phyloP scores from a whole-genome alignment of 164 flowering plant species.

The Cinnamomum chago region DNA sequence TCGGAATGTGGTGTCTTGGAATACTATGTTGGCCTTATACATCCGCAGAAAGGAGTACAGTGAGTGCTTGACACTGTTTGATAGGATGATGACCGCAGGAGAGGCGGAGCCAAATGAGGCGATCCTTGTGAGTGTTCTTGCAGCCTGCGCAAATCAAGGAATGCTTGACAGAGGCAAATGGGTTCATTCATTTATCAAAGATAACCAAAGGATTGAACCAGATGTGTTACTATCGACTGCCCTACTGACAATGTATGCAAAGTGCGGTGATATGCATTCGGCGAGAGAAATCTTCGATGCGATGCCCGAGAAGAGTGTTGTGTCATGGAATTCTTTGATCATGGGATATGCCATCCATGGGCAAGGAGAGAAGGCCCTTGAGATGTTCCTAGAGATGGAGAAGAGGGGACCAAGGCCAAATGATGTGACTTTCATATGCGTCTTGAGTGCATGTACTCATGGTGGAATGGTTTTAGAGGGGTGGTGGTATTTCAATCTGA shows the following conservation, averaged over 20 bases:
- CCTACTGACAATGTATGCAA: conserved; percentile 66
- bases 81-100: conserved; percentile 37
- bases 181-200: conserved; percentile 48
- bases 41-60: conserved; percentile 34
- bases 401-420: conserved; percentile 46
- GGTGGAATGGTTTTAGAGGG: conserved; percentile 67
- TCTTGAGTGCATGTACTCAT: conserved; percentile 59
- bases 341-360: conserved; percentile 70
- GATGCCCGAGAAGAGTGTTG: conserved; percentile 56
- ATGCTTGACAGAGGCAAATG: conserved; percentile 46
- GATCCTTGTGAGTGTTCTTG: conserved; percentile 56
- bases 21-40: conserved; percentile 49
- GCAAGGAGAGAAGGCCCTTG: conserved; percentile 46
- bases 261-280: conserved; percentile 56
- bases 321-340: conserved; percentile 74
- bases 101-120: conserved; percentile 53
- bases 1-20: conserved; percentile 60
- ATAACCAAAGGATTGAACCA: conserved; percentile 23
- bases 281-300: conserved; percentile 52
- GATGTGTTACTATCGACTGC: conserved; percentile 58
- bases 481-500: conserved; percentile 55
- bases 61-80: conserved; percentile 48
- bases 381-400: conserved; percentile 63
- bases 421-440: conserved; percentile 51
- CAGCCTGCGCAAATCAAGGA: conserved; percentile 55